Evolutionary conservation across 805 yeast genomes (phyloP), one percentile per base, ranked within the genome.

Genomic region (Zygotorulaspora danielsina): DNA sequence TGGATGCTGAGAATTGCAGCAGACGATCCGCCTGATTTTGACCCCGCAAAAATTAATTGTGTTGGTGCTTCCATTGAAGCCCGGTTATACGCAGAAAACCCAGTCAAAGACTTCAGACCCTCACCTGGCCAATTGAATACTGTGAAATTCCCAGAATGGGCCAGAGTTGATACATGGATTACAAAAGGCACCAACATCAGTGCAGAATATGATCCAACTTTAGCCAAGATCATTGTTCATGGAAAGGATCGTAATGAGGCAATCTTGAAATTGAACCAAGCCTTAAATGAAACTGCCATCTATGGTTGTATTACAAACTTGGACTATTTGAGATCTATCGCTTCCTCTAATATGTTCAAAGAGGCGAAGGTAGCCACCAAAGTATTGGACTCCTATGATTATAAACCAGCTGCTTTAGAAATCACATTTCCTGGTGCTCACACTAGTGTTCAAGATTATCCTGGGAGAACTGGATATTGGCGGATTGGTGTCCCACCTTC

Each of bases 11-110:
- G 72, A 52, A 84, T 90, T 59, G 97, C 97, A 22, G 95, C 95
- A 25, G 89, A 86, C 57, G 74, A 74, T 50, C 81, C 97, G 3
- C 95, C 96, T 5, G 85, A 81, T 57, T 86, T 88, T 53, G 62
- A 57, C 32, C 54, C 66, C 26, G 76, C 73, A 47, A 64, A 66
- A 29, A 71, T 87, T 36, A 68, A 64, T 10, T 77, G 81, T 25
- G 72, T 75, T 34, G 97, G 98, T 49, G 95, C 94, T 0, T 77
- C 96, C 0, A 90, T 90, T 89, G 98, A 90, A 66, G 97, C 96
- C 22, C 76, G 98, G 60, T 70, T 90, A 36, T 93, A 93, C 53
- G 97, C 98, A 25, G 98, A 90, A 65, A 90, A 93, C 66, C 97
- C 98, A 1, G 90, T 84, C 30, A 89, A 87, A 59, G 96, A 82